A percentile compares a stretch with the other conserved stretches of the same genome.
phyloP scores from a whole-genome alignment of 2,329 filamentous ascomycete genomes.

The Dothistroma septosporum region DNA sequence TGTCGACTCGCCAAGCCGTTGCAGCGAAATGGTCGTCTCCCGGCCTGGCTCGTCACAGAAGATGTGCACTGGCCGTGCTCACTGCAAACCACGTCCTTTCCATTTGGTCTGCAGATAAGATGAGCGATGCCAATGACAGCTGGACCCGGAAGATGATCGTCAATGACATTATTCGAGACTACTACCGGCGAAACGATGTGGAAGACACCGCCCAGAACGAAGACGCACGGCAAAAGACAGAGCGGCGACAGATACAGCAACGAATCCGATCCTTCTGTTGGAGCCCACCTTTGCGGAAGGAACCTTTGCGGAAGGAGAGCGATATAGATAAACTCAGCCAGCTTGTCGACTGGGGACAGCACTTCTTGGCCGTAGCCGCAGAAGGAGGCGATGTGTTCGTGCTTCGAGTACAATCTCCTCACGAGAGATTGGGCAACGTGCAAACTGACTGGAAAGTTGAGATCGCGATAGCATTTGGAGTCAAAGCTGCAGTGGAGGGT shows the following conservation, averaged over 20 bases:
- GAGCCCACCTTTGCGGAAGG: constrained; percentile 27
- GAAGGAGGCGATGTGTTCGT: constrained; percentile 41
- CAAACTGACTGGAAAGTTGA: constrained; percentile 17
- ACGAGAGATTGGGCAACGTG: constrained; percentile 24
- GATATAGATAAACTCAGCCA: constrained; percentile 2
- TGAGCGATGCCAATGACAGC: constrained; percentile 38
- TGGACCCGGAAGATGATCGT: constrained; percentile 54
- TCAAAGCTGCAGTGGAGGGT: neutral
- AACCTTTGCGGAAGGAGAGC: constrained; percentile 13
- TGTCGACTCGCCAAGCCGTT: constrained; percentile 50
- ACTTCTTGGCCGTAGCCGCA: constrained; percentile 39
- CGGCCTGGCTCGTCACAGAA: constrained; percentile 52
- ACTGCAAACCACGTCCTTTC: constrained; percentile 55
- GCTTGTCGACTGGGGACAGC: constrained; percentile 11
- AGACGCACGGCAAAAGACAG: constrained; percentile 20
- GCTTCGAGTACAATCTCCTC: constrained; percentile 38
- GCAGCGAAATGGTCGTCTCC: constrained; percentile 54
- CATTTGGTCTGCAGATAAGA: constrained; percentile 51
- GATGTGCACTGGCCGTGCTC: constrained; percentile 53
- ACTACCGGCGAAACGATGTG: constrained; percentile 33
- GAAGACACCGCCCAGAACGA: constrained; percentile 31
- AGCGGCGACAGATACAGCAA: constrained; percentile 30
- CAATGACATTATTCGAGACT: constrained; percentile 45
- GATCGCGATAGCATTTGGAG: constrained; percentile 1
- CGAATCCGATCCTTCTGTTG: constrained; percentile 44